Percentiles rank a stretch among this genome's conserved stretches.
phyloP scores from a whole-genome alignment of 371 early-diverging fungal species.

The Actinomortierella wolfii region DNA sequence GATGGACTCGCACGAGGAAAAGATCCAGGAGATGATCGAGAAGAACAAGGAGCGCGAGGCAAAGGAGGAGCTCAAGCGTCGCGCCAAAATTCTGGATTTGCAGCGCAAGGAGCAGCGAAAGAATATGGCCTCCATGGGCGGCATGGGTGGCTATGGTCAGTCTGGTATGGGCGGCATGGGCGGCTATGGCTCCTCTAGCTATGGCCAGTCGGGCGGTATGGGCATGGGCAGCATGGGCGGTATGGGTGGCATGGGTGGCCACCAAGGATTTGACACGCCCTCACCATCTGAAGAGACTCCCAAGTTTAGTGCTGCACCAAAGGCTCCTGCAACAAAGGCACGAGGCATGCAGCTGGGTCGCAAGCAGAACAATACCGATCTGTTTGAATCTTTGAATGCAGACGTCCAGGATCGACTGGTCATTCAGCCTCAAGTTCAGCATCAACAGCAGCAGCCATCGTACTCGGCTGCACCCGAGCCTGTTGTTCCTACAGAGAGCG shows the following conservation, averaged over 20 bases:
- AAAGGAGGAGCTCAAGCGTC: constrained; percentile 91
- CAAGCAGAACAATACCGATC: constrained; percentile 78
- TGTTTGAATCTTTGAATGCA: constrained; percentile 84
- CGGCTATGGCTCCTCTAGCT: constrained; percentile 49
- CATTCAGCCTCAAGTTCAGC: constrained; percentile 37
- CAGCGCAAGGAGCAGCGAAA: constrained; percentile 79
- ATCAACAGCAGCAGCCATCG: constrained; percentile 18
- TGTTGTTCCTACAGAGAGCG: constrained; percentile 52
- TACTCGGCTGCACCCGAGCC: constrained; percentile 22
- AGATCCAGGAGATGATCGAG: constrained; percentile 94
- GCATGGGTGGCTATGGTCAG: constrained; percentile 65
- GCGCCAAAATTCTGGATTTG: constrained; percentile 90
- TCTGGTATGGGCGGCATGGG: constrained; percentile 51
- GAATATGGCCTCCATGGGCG: constrained; percentile 26
- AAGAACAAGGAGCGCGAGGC: constrained; percentile 97
- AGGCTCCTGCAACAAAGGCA: constrained; percentile 60
- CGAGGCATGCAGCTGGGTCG: constrained; percentile 94
- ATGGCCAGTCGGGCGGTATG: constrained; percentile 42
- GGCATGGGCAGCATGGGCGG: constrained; percentile 51
- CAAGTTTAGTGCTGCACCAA: constrained; percentile 40
- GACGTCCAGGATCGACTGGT: constrained; percentile 63
- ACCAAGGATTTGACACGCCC: constrained; percentile 52
- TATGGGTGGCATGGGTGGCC: constrained; percentile 45
- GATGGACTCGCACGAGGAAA: constrained; percentile 97
- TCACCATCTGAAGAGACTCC: constrained; percentile 16